Conservation (phyloP, 2,329 filamentous ascomycete genomes). For the Colletotrichum orbiculare region DNA sequence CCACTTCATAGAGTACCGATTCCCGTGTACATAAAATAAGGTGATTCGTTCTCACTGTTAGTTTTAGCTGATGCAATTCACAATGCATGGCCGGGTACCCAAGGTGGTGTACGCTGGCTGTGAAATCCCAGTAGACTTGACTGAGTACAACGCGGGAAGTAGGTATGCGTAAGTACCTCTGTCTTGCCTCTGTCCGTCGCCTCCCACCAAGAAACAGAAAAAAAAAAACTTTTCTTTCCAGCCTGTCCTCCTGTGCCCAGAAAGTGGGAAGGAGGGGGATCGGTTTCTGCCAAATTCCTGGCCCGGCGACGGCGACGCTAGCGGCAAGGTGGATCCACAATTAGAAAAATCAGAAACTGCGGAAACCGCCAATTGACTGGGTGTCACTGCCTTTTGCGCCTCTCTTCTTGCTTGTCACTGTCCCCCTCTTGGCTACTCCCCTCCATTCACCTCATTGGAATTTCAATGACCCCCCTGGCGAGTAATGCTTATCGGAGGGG, state of each 20-base stretch:
- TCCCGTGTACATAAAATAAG: too few species aligned
- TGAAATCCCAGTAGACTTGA: too few species aligned
- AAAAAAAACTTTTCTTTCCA: constrained; percentile 39
- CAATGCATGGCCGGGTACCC: background rate
- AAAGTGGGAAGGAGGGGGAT: too few species aligned
- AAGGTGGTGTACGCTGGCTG: too few species aligned
- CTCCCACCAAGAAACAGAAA: constrained; percentile 13
- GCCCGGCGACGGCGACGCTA: constrained; percentile 37
- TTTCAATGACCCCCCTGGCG: constrained; percentile 32
- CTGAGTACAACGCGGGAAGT: too few species aligned
- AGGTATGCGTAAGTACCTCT: too few species aligned
- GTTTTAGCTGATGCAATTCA: constrained; percentile 1
- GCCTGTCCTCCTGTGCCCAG: background rate
- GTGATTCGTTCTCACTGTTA: background rate
- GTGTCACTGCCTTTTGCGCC: constrained; percentile 10
- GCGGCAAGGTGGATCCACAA: constrained; percentile 35
- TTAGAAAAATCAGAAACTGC: constrained; percentile 36
- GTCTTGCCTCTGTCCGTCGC: constrained; percentile 13
- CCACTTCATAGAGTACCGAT: too few species aligned
- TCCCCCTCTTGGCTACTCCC: background rate
- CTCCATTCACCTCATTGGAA: background rate
- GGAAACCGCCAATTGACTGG: constrained; percentile 40
- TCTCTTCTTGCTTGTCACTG: background rate
- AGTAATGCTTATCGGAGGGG: constrained; percentile 42
- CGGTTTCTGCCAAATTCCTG: constrained; percentile 6